Evolutionary conservation across 1,284 basidiomycete genomes (phyloP), one percentile per base, ranked within the genome.

Genomic region (Ceratobasidium theobromae): DNA sequence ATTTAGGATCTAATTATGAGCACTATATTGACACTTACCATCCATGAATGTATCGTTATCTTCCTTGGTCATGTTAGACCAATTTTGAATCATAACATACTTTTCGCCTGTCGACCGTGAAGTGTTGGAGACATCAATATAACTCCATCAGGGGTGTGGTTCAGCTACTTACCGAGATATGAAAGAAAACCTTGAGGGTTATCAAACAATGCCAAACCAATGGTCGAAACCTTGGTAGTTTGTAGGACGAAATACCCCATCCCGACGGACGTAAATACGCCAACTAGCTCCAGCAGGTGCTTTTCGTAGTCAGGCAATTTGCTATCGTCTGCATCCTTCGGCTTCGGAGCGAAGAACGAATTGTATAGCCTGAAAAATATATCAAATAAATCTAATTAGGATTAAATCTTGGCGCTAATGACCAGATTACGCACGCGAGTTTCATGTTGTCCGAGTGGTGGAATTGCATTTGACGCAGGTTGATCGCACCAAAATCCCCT

Each of bases 401-500:
- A 30, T 14, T 16, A 11, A 41, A 51, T 11, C 21, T 21, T 9
- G 6, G 9, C 6, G 43, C n/a, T n/a, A n/a, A n/a, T n/a, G n/a
- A n/a, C n/a, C 9, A 11, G 43, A 21, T 5, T 6, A 62, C 58
- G 21, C 43, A 64, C 60, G 60, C 60, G 18, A 64, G 60, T 32
- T 64, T 64, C 60, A 64, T 64, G 27, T 52, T 64, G 28, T 64
- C 38, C 18, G 60, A 57, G 48, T 67, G 65, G 21, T 67, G 28
- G 32, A 58, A 51, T 18, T 57, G 65, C 49, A 58, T 46, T 23
- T 67, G 65, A 25, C 65, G 53, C 35, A 67, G 46, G 25, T 58
- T 67, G 33, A 55, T 55, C 18, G 53, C 48, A 16, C 60, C 60
- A 64, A 60, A 73, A 43, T 73, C 72, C 1, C 72, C 72, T 11